These are phyloP conservation scores for Sporothrix schenckii DNA, from an alignment of 2,329 filamentous ascomycete species.

Conservation along the genomic window DNA sequence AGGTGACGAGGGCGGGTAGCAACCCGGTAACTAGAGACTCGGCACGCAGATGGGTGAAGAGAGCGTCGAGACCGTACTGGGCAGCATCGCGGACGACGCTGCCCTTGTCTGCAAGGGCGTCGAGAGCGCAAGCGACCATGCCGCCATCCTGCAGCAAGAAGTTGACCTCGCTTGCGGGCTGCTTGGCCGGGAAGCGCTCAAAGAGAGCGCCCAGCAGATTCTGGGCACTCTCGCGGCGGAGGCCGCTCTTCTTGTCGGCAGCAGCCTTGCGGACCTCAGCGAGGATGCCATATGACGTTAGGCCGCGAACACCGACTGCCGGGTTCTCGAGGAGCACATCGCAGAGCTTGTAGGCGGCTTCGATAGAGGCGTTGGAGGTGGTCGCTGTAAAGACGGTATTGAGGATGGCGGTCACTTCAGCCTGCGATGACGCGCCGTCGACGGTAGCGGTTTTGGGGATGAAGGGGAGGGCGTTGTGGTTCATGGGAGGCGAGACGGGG, in stretches of 20 bases:
- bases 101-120: conserved; percentile 87
- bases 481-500: conserved; percentile 34
- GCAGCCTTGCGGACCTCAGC: conserved; percentile 71
- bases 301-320: conserved; percentile 55
- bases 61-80: conserved; percentile 88
- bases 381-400: conserved; percentile 69
- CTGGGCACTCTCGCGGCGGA: conserved; percentile 86
- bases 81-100: conserved; percentile 86
- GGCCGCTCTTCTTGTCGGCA: conserved; percentile 88
- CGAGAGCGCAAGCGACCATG: conserved; percentile 72
- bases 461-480: conserved; percentile 37
- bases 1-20: conserved; percentile 72
- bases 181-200: conserved; percentile 79
- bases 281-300: conserved; percentile 58
- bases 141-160: conserved; percentile 81
- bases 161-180: conserved; percentile 76
- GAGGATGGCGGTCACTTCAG: conserved; percentile 67
- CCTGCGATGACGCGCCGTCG: conserved; percentile 48
- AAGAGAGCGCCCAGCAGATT: conserved; percentile 92
- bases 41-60: conserved; percentile 76
- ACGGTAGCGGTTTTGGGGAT: conserved; percentile 46
- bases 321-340: conserved; percentile 57
- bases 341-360: conserved; percentile 64
- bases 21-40: conserved; percentile 84
- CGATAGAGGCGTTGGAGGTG: conserved; percentile 69